Base-by-base conservation (phyloP, 1,284 basidiomycete genomes). In the Pseudozyma pruni region DNA sequence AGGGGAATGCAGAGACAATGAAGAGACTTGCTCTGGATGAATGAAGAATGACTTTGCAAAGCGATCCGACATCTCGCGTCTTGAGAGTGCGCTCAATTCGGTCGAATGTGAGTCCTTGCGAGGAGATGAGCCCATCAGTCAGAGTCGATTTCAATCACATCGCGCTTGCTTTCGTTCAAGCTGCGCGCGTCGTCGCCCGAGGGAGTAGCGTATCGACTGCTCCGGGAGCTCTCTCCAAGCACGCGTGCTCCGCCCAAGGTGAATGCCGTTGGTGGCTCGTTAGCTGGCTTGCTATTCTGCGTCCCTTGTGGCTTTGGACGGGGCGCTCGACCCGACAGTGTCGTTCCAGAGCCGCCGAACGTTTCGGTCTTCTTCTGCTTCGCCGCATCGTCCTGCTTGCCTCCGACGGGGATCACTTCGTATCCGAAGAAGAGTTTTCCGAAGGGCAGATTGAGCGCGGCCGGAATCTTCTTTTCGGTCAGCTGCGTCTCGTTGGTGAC, bases 391-490 rank as follows among this genome's bases (percentile, higher is more conserved):
- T 38, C 38, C 3, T 46, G 68, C 31, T 76, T 77, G 17, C 75
- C 76, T 13, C 68, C 76, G 20, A 76, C 73, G 8, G 72, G 71
- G 16, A 75, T 62, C 10, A 79, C 74, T 10, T 80, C 72, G 63
- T 82, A 82, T 27, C 80, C 80, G 33, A 82, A 82, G 56, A 81
- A 82, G 23, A 82, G 73, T 48, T 75, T 72, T 11, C 96, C 96
- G 68, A 91, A 90, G 0, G 95, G 94, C 27, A 99, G 85, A 72
- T 91, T 90, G 43, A 99, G 86, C 1, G 93, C 90, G 0, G 93
- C 93, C 1, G 96, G 94, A 6, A 92, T 92, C 81, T 91, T 90
- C 50, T 86, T 86, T 34, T 91, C 90, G 7, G 87, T 86, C 29
- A 76, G 92, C 89, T 80, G 84, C 22, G 89, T 89, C 52, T 90